Evolutionary conservation across 805 yeast genomes (phyloP), one percentile per base, ranked within the genome.

Genomic region (Myxozyma melibiosi): DNA sequence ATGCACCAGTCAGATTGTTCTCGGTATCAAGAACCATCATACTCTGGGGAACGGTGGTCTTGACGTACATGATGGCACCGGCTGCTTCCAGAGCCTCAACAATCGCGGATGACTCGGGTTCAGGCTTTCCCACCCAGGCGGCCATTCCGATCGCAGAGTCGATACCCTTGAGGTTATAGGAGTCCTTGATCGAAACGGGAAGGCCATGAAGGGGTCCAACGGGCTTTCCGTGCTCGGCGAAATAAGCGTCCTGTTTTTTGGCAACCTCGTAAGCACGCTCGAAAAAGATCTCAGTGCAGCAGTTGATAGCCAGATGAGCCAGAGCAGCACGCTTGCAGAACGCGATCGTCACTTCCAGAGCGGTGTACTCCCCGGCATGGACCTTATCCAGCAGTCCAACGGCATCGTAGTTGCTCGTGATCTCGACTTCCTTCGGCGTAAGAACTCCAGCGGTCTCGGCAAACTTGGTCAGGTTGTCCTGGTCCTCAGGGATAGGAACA

Each of bases 161-260:
- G 28, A 74, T 74, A 2, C 82, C 83, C 47, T 70, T 69, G 42
- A 80, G 58, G 59, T 75, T 73, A 55, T 78, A 68, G 52, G 76
- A 72, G 53, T 78, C 82, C 73, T 11, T 86, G 57, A 39, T 76
- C 64, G 31, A 62, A 16, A 53, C 43, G 20, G 88, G 88, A 38
- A 84, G 71, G 2, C 89, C 89, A 62, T 84, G 87, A 48, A 84
- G 74, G 1, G 86, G 84, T 25, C 88, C 88, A 22, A 81, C 65
- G 1, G 78, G 70, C 57, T 77, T 74, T 14, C 84, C 84, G 41
- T 75, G 70, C 46, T 74, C 64, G 41, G 68, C 69, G 59, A 67
- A 80, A 66, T 78, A 76, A 16, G 75, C 78, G 66, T 85, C 90
- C 60, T 83, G 72, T 54, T 69, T 74, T 64, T 78, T 70, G 3